These are phyloP conservation scores for Penicillium brasilianum DNA, from an alignment of 2,329 filamentous ascomycete species.

Conservation along the genomic window DNA sequence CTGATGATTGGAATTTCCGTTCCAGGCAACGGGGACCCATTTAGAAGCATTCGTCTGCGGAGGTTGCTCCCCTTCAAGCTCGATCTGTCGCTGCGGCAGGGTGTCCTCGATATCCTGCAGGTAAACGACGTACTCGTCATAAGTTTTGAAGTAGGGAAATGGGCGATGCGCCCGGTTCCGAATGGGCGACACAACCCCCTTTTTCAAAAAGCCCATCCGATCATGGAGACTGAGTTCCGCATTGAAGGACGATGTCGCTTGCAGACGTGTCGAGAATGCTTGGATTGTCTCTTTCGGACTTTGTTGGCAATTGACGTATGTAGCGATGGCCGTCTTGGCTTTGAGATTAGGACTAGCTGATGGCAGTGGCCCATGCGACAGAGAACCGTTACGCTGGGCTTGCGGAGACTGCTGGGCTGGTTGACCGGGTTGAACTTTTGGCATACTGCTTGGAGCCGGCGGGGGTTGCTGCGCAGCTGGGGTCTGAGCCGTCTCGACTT, in stretches of 20 bases:
- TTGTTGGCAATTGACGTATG: neutral
- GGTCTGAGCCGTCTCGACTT: neutral
- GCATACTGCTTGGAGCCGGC: neutral
- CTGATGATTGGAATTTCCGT: neutral
- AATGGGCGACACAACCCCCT: neutral
- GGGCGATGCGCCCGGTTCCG: constrained; percentile 7
- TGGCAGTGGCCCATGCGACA: neutral
- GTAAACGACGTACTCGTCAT: constrained; percentile 7
- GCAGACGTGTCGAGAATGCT: neutral
- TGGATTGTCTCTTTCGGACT: neutral
- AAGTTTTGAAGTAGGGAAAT: neutral
- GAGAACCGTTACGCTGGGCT: neutral
- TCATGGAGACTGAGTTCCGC: neutral
- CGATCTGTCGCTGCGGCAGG: constrained; percentile 5
- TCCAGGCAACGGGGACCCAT: neutral
- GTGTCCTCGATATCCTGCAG: constrained; percentile 14
- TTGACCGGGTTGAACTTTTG: neutral
- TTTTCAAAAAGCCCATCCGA: constrained; percentile 6
- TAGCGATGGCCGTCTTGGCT: neutral
- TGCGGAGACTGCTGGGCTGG: neutral
- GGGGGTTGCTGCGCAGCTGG: neutral
- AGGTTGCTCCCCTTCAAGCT: neutral
- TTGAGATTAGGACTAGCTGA: no score
- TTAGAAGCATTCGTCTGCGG: neutral
- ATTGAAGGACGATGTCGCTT: neutral